These are phyloP conservation scores for Lichtheimia ornata DNA, from an alignment of 371 early-diverging fungal species.

Conservation along the genomic window DNA sequence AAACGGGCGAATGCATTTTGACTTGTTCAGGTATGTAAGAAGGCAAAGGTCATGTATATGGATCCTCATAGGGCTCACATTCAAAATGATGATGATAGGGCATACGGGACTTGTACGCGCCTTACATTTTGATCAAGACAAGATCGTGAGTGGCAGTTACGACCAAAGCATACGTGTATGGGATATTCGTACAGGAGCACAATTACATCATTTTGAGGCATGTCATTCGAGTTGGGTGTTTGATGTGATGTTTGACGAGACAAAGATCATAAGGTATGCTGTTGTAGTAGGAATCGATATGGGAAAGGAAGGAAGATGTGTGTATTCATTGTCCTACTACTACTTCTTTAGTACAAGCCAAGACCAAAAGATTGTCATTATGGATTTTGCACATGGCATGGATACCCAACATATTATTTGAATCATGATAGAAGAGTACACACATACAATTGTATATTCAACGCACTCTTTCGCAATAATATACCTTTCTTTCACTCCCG, in stretches of 20 bases:
- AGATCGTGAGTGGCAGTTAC: slow-evolving; percentile 64
- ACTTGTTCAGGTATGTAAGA: slow-evolving; percentile 43
- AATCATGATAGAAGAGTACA: neutral
- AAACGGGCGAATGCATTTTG: slow-evolving; percentile 74
- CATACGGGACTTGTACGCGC: slow-evolving; percentile 94
- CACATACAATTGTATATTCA: neutral
- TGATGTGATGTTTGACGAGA: slow-evolving; percentile 84
- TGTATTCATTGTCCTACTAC: neutral
- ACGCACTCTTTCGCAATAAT: neutral
- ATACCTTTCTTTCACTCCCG: no score
- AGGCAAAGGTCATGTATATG: neutral
- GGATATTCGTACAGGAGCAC: slow-evolving; percentile 62
- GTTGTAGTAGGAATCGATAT: no score
- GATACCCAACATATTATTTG: slow-evolving; percentile 18
- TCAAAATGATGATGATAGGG: slow-evolving; percentile 34
- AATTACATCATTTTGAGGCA: slow-evolving; percentile 59
- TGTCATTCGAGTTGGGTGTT: slow-evolving; percentile 93
- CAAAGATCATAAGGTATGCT: slow-evolving; percentile 68
- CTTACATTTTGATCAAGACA: slow-evolving; percentile 69
- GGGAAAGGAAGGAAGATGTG: neutral
- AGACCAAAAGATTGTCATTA: slow-evolving; percentile 79
- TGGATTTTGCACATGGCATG: slow-evolving; percentile 75
- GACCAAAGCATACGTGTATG: slow-evolving; percentile 97
- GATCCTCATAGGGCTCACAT: neutral
- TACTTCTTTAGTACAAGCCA: slow-evolving; percentile 62